A percentile compares a stretch with the other conserved stretches of the same genome.
Evolutionary conservation across 495 filamentous ascomycete genomes (phyloP).

Genomic region (Annulohypoxylon maeteangense): DNA sequence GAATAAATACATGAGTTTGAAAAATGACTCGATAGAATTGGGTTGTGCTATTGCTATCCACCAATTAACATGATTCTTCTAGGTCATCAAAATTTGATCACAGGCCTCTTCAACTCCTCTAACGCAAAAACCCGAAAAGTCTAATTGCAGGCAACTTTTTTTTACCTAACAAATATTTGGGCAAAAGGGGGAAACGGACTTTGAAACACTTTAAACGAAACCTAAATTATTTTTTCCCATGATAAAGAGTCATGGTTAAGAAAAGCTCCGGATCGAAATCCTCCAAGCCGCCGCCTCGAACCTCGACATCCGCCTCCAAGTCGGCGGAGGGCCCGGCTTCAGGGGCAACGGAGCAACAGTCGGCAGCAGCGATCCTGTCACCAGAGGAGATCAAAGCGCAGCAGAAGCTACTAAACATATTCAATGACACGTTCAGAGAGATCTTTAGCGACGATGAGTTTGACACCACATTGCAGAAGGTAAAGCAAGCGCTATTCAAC

Average conservation of each 20-base stretch:
- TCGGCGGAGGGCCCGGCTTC: background rate
- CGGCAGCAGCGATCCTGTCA: constrained; percentile 48
- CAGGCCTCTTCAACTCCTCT: background rate
- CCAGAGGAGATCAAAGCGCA: constrained; percentile 60
- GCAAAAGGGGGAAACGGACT: background rate
- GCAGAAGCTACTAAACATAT: constrained; percentile 81
- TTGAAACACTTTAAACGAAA: background rate
- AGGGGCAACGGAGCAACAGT: constrained; percentile 15
- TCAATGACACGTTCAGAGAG: constrained; percentile 68
- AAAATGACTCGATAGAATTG: background rate
- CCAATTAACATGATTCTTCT: background rate
- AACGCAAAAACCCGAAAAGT: background rate
- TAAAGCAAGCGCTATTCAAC: constrained; percentile 86
- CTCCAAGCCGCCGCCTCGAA: constrained; percentile 20
- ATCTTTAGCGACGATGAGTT: constrained; percentile 53
- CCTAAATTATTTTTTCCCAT: background rate
- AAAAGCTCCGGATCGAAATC: constrained; percentile 23
- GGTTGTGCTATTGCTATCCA: background rate
- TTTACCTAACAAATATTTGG: background rate
- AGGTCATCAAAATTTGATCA: background rate
- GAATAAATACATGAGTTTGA: background rate
- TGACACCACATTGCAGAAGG: constrained; percentile 70
- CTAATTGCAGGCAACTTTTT: background rate
- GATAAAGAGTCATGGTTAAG: constrained; percentile 20
- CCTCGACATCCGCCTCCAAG: background rate